Conservation (phyloP, 345 rosid genomes). For the Lepidium aucheri region DNA sequence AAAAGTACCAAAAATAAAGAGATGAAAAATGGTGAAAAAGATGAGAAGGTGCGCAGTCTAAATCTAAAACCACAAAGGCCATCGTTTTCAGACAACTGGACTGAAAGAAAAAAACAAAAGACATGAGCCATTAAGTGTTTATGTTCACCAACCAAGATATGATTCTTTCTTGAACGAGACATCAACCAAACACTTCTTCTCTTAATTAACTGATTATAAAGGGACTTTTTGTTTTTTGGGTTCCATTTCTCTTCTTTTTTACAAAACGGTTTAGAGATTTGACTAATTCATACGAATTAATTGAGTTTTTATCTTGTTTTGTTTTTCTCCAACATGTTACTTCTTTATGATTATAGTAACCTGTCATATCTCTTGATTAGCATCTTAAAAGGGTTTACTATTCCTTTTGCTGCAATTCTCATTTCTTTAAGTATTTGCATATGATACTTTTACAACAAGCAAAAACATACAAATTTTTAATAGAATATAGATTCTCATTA, state of each 20-base stretch:
- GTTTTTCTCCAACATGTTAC: conserved; percentile 16
- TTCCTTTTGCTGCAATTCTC: background rate
- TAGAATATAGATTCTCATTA: too few relatives aligned
- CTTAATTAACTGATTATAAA: conserved; percentile 19
- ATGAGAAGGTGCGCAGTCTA: conserved; percentile 18
- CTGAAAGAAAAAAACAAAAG: background rate
- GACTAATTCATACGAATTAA: background rate
- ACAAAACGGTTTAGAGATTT: background rate
- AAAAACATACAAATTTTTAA: background rate
- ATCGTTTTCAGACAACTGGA: conserved; percentile 20
- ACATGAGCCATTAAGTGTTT: conserved; percentile 6
- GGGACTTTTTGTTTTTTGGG: conserved; percentile 24
- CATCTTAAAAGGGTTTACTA: background rate
- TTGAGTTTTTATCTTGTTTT: background rate
- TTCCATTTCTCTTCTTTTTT: conserved; percentile 4
- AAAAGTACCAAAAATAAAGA: background rate
- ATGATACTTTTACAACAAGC: background rate
- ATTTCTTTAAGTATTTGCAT: background rate
- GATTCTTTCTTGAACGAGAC: conserved; percentile 24
- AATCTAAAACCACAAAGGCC: conserved; percentile 20
- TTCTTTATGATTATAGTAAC: background rate
- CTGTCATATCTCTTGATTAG: conserved; percentile 7
- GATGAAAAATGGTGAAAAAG: background rate
- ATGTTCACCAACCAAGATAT: conserved; percentile 25
- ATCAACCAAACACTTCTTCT: conserved; percentile 7